A percentile compares a stretch with the other conserved stretches of the same genome.
Conservation (phyloP, 2,329 filamentous ascomycete species). For the Emergomyces pasteurianus region DNA sequence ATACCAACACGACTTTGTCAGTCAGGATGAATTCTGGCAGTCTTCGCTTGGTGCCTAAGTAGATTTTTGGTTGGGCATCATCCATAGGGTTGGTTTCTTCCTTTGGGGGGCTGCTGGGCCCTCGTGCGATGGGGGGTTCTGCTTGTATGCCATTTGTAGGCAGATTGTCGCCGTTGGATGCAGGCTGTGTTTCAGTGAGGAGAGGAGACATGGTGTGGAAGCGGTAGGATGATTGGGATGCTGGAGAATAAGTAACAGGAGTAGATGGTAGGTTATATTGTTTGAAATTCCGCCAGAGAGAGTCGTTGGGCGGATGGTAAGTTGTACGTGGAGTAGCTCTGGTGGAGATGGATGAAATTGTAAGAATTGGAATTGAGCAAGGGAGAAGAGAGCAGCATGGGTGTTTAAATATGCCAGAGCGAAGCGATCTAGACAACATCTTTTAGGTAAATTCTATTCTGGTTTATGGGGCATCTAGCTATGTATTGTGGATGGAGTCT, state of each 20-base stretch:
- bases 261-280: background rate
- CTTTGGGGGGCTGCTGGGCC: constrained; percentile 15
- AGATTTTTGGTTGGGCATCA: constrained; percentile 5
- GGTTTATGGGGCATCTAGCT: background rate
- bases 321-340: too few species aligned
- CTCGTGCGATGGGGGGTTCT: background rate
- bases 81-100: constrained; percentile 15
- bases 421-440: background rate
- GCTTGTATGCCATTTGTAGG: background rate
- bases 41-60: constrained; percentile 15
- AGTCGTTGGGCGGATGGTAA: too few species aligned
- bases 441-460: background rate
- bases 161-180: background rate
- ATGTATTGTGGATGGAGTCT: background rate
- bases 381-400: background rate
- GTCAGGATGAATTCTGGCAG: constrained; percentile 66
- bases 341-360: background rate
- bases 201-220: constrained; percentile 1
- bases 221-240: background rate
- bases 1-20: constrained; percentile 58
- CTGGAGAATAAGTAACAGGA: background rate
- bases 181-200: background rate
- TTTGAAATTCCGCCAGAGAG: background rate
- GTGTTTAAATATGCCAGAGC: background rate
- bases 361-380: background rate